Evolutionary conservation across 305 asterid genomes (phyloP).

Genomic region (Fraxinus velutina): DNA sequence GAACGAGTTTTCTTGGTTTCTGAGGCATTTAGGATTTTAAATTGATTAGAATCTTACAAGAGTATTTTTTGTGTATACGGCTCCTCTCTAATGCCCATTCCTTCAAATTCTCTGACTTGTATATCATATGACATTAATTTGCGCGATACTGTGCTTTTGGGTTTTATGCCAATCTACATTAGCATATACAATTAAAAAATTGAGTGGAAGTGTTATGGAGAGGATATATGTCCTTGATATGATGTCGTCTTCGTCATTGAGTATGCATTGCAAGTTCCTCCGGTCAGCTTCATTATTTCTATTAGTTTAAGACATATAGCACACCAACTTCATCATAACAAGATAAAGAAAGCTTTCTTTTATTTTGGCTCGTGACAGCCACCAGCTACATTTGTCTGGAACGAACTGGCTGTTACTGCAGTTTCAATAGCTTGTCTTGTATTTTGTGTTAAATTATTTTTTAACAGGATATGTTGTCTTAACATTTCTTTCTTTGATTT

Average conservation of each 20-base stretch:
- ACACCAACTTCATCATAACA: neutral
- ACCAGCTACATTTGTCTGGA: neutral
- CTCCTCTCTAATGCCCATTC: neutral
- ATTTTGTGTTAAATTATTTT: neutral
- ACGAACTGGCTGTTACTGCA: neutral
- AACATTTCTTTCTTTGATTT: constrained; percentile 21
- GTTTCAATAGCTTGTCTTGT: neutral
- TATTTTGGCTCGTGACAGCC: neutral
- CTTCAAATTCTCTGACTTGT: neutral
- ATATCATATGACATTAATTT: neutral
- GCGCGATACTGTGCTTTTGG: neutral
- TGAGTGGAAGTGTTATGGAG: neutral
- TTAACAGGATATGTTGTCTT: neutral
- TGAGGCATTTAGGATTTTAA: neutral
- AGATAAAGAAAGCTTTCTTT: neutral
- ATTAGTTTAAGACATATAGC: constrained; percentile 3
- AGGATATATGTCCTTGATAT: constrained; percentile 18
- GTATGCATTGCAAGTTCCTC: constrained; percentile 16
- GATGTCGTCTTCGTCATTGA: neutral
- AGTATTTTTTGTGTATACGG: constrained; percentile 15
- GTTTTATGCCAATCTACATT: neutral
- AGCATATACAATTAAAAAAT: neutral
- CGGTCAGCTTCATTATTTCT: constrained; percentile 1
- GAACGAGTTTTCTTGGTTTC: neutral
- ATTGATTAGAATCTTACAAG: neutral